Percentiles rank a stretch among this genome's conserved stretches.
These are phyloP conservation scores for Rhododendron ovatum DNA, from an alignment of 148 eudicot genomes.

Conservation along the genomic window DNA sequence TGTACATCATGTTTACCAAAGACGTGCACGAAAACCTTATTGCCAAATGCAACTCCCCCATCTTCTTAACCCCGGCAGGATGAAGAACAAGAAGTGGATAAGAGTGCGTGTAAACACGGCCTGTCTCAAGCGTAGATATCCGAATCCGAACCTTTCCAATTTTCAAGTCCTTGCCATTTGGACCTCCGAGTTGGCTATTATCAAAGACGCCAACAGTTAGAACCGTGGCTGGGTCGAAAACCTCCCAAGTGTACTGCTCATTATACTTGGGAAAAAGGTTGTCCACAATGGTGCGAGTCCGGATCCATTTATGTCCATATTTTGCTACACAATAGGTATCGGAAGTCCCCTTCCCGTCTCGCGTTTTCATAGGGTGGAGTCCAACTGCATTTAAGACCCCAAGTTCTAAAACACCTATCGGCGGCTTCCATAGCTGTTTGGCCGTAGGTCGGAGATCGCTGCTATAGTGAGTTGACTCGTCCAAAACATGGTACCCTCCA, in stretches of 20 bases:
- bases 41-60: slow-evolving; percentile 93
- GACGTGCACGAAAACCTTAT: slow-evolving; percentile 83
- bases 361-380: slow-evolving; percentile 90
- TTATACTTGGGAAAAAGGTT: slow-evolving; percentile 76
- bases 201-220: slow-evolving; percentile 89
- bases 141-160: slow-evolving; percentile 91
- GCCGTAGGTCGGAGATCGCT: slow-evolving; percentile 95
- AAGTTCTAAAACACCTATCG: slow-evolving; percentile 83
- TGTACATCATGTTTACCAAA: slow-evolving; percentile 80
- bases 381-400: slow-evolving; percentile 79
- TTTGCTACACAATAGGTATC: slow-evolving; percentile 98
- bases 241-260: slow-evolving; percentile 99
- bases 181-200: slow-evolving; percentile 69
- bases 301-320: slow-evolving; percentile 90
- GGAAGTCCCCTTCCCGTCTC: slow-evolving; percentile 82
- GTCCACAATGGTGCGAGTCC: slow-evolving; percentile 87
- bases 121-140: slow-evolving; percentile 88
- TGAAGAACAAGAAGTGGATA: slow-evolving; percentile 84
- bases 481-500: slow-evolving; percentile 97
- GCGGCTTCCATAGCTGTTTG: slow-evolving; percentile 86
- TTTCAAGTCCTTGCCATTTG: slow-evolving; percentile 64
- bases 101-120: slow-evolving; percentile 84
- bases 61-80: slow-evolving; percentile 86
- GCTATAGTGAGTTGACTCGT: slow-evolving; percentile 93
- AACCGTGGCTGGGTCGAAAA: slow-evolving; percentile 90